phyloP scores from a whole-genome alignment of 164 flowering plant species.

The Annona cherimola region DNA sequence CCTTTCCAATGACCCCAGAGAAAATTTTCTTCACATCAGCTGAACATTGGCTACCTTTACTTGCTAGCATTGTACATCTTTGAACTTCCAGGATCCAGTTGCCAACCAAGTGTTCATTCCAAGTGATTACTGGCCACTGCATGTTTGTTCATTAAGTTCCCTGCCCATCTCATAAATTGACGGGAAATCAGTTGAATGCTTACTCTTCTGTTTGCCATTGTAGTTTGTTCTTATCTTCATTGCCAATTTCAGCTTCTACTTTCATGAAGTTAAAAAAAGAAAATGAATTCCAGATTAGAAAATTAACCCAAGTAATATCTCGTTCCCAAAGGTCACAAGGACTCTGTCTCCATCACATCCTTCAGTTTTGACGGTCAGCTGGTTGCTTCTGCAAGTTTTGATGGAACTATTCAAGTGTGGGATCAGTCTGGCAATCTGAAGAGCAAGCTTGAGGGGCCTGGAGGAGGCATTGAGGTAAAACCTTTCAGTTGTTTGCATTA shows the following conservation, averaged over 20 bases:
- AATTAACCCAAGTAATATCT: background rate
- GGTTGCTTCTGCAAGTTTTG: slow-evolving; percentile 86
- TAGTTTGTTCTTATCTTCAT: background rate
- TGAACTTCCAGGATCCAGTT: background rate
- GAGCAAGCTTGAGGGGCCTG: slow-evolving; percentile 75
- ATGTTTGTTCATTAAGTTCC: too few species aligned
- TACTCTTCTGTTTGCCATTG: too few species aligned
- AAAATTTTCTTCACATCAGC: too few species aligned
- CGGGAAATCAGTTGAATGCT: too few species aligned
- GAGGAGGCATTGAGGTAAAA: slow-evolving; percentile 76
- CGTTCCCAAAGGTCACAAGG: slow-evolving; percentile 59
- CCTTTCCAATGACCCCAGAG: too few species aligned
- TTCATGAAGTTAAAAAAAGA: background rate
- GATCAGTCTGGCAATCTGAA: slow-evolving; percentile 53
- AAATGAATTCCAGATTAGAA: background rate
- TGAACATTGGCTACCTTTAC: too few species aligned
- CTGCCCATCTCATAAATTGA: too few species aligned
- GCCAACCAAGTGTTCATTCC: background rate
- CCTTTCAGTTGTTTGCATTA: background rate
- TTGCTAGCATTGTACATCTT: background rate
- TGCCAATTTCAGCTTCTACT: background rate
- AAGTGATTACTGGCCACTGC: background rate
- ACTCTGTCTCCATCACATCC: slow-evolving; percentile 63
- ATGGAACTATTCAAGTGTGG: slow-evolving; percentile 75
- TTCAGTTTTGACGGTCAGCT: slow-evolving; percentile 83